Conservation (phyloP, 2,329 filamentous ascomycete genomes). For the Aspergillus viridinutans region DNA sequence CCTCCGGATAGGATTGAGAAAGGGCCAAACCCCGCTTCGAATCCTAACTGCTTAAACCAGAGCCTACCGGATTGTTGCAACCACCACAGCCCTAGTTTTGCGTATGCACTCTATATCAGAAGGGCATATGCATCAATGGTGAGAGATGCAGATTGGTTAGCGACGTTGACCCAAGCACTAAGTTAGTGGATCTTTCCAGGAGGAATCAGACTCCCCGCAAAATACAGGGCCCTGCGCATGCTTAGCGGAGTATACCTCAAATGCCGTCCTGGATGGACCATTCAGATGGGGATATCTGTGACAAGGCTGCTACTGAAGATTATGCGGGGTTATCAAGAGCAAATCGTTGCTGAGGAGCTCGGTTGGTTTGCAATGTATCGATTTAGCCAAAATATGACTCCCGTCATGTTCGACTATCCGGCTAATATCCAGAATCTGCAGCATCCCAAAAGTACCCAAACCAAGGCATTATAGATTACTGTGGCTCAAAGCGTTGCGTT, state of each 20-base stretch:
- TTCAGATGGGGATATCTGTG: neutral
- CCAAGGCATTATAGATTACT: neutral
- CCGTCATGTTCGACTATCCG: neutral
- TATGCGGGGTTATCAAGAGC: neutral
- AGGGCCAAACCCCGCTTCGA: too few species aligned
- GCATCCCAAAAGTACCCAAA: neutral
- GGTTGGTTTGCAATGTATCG: too few species aligned
- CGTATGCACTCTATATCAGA: neutral
- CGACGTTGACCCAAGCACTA: neutral
- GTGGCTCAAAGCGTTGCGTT: neutral
- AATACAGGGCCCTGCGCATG: neutral
- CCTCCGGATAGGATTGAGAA: too few species aligned
- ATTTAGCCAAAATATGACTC: neutral
- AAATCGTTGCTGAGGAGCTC: neutral
- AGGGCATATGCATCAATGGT: neutral
- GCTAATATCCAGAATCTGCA: neutral
- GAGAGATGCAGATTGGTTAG: too few species aligned
- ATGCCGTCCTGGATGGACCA: neutral
- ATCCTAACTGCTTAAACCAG: neutral
- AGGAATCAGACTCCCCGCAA: neutral
- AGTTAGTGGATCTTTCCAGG: neutral
- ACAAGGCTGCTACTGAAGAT: neutral
- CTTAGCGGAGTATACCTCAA: neutral
- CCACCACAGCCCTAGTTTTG: neutral
- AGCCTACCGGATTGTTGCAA: neutral